Evolutionary conservation across 1,139 yeast species (phyloP).

Genomic region (Blastobotrys aristatus): DNA sequence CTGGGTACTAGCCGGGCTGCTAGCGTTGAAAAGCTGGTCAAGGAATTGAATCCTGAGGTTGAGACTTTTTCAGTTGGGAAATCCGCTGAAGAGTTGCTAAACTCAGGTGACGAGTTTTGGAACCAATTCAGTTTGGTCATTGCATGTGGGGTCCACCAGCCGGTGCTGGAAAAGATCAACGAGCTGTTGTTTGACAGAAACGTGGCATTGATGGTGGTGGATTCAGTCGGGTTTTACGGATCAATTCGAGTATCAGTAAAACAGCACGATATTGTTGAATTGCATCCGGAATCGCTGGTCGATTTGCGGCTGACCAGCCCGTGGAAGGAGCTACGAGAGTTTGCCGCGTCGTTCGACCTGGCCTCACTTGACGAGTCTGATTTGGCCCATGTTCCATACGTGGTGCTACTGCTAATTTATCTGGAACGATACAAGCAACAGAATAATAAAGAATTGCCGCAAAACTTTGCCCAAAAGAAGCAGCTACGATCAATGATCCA

Average conservation of each 20-base stretch:
- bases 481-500: constrained; percentile 40
- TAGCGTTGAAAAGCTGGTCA: constrained; percentile 41
- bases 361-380: constrained; percentile 45
- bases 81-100: constrained; percentile 22
- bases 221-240: constrained; percentile 64
- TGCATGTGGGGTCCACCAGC: constrained; percentile 35
- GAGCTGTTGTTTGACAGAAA: constrained; percentile 41
- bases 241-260: constrained; percentile 50
- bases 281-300: constrained; percentile 62
- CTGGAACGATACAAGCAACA: constrained; percentile 42
- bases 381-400: constrained; percentile 69
- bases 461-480: constrained; percentile 44
- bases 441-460: constrained; percentile 41
- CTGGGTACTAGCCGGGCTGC: constrained; percentile 43
- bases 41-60: constrained; percentile 60
- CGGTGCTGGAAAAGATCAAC: constrained; percentile 33
- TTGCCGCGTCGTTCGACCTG: constrained; percentile 49
- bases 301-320: constrained; percentile 71
- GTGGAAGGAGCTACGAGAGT: constrained; percentile 65
- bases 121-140: constrained; percentile 50
- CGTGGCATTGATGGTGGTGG: constrained; percentile 52
- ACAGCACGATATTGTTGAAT: constrained; percentile 61
- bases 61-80: constrained; percentile 36
- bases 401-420: constrained; percentile 59
- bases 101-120: constrained; percentile 38